phyloP scores from a whole-genome alignment of 2,329 filamentous ascomycete genomes.

The Fusarium torreyae region DNA sequence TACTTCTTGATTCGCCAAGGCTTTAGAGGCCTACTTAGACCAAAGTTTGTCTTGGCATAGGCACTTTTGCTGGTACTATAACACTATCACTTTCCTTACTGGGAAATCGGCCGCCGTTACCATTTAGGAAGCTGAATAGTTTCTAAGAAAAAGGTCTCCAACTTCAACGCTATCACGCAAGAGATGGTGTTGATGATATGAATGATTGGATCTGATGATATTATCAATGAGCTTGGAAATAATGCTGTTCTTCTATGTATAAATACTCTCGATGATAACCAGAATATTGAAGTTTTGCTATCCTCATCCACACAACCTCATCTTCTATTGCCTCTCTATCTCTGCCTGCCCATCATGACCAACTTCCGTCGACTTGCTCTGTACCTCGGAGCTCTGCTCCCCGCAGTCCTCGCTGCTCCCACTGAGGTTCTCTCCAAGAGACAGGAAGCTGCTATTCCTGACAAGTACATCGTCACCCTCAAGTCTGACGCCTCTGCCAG shows the following conservation, averaged over 20 bases:
- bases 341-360: constrained; percentile 44
- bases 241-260: constrained; percentile 17
- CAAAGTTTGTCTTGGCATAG: constrained; percentile 34
- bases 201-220: constrained; percentile 17
- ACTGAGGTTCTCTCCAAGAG: constrained; percentile 28
- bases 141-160: constrained; percentile 15
- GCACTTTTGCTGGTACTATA: constrained; percentile 34
- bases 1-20: constrained; percentile 19
- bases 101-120: constrained; percentile 40
- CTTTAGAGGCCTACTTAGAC: constrained; percentile 16
- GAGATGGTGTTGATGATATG: constrained; percentile 32
- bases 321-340: constrained; percentile 12
- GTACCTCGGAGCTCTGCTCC: constrained; percentile 53
- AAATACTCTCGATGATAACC: constrained; percentile 32
- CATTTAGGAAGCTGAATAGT: constrained; percentile 46
- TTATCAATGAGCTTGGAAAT: neutral
- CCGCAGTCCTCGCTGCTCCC: constrained; percentile 52
- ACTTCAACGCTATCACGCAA: constrained; percentile 36
- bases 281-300: constrained; percentile 8
- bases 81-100: constrained; percentile 46
- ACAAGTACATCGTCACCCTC: constrained; percentile 73
- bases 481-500: constrained; percentile 63
- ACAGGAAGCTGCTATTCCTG: constrained; percentile 23
- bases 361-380: constrained; percentile 52
- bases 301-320: constrained; percentile 32